phyloP scores from a whole-genome alignment of 306 rosid genomes.

The Rubus parviflorus region DNA sequence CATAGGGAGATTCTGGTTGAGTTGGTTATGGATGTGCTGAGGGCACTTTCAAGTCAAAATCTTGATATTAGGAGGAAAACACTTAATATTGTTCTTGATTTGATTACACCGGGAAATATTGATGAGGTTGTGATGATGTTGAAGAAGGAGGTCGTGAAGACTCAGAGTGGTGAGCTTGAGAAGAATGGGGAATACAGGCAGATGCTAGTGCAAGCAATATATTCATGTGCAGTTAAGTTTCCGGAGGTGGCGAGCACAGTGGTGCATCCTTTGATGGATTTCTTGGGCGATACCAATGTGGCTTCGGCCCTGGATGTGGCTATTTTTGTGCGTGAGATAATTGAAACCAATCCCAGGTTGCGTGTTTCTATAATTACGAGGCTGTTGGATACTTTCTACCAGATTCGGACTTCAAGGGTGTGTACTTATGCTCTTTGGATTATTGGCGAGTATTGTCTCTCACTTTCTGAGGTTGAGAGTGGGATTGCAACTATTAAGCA shows the following conservation, averaged over 20 bases:
- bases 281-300: constrained; percentile 85
- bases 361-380: constrained; percentile 84
- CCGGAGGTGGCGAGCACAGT: constrained; percentile 96
- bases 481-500: constrained; percentile 75
- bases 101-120: constrained; percentile 73
- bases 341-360: constrained; percentile 87
- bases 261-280: constrained; percentile 95
- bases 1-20: constrained; percentile 91
- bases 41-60: constrained; percentile 83
- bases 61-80: constrained; percentile 87
- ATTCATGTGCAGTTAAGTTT: constrained; percentile 92
- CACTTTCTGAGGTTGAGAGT: constrained; percentile 86
- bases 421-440: constrained; percentile 96
- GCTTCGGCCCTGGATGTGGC: constrained; percentile 90
- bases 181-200: constrained; percentile 96
- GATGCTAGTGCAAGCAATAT: constrained; percentile 92
- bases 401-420: constrained; percentile 87
- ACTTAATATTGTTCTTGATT: constrained; percentile 79
- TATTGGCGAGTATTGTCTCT: constrained; percentile 86
- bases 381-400: constrained; percentile 90
- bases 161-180: constrained; percentile 93
- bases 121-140: constrained; percentile 93
- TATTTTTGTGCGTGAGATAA: constrained; percentile 89
- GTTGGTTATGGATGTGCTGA: constrained; percentile 87
- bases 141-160: constrained; percentile 91